Base-by-base conservation (phyloP, 163 green algal species). In the Scenedesmus sp. region DNA sequence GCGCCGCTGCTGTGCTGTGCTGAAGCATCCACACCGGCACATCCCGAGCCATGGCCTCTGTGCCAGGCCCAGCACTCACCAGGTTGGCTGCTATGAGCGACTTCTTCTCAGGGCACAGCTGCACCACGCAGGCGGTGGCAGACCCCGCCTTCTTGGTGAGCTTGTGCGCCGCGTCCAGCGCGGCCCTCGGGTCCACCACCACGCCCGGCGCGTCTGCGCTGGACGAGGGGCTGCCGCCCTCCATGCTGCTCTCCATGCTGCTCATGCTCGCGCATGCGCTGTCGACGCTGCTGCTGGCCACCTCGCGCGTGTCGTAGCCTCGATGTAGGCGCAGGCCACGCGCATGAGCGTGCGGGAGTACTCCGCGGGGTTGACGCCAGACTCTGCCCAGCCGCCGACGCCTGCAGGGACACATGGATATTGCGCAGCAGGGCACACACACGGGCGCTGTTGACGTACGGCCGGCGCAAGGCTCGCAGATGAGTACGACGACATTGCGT, bases 301-400 rank as follows among this genome's bases (percentile, higher is more conserved):
- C 59, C 35, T 43, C 59, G 13, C 78, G 56, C 1, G 78, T 81
- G 59, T 94, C 94, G 0, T 46, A 91, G 76, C 94, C 94, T 97
- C 95, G 20, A 97, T 85, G 76, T 96, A 97, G 3, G 92, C 91
- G 22, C 92, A 93, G 16, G 95, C 93, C n/a, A 96, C 81, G 20
- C 92, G 91, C 96, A 98, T 97, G 18, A 98, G 91, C 6, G 91
- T 94, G 40, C 94, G 90, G 3, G 94, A 96, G 82, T 98, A 98
- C 26, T 97, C 95, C 94, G 95, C 96, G 26, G 96, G 96, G 78
- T 98, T 98, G 65, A 98, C 93, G 26, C 93, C 95, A 12, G 59
- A 93, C 61, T 97, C 94, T 20, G 94, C 91, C 95, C 95, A 97
- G 22, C 96, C 95, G 16, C 94, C 92, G 4, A 95, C 91, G 22